Evolutionary conservation across 2,329 filamentous ascomycete species (phyloP), one percentile per base, ranked within the genome.

Genomic region (Cercospora sp.): DNA sequence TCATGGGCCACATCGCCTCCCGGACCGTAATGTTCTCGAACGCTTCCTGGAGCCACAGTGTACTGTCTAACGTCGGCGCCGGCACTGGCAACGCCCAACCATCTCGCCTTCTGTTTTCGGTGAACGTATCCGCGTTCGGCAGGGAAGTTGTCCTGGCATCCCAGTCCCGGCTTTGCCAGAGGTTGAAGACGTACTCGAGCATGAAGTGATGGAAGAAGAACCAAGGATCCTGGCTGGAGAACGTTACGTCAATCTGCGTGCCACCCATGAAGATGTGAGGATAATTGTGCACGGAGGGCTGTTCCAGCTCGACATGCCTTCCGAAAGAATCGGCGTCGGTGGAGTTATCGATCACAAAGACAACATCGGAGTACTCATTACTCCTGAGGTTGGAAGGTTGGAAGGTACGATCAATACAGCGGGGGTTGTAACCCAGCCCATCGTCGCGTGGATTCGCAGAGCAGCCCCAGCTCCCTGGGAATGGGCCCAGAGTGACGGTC

Each of bases 191-290:
- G 1, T 81, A 76, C 67, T 85, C 83, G 31, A 84, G 79, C 77
- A 80, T 80, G 5, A 76, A 76, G 65, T 84, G 83, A 68, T 84
- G 83, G 48, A 80, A 76, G 73, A 79, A 84, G 75, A 84, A 84
- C 30, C 75, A 74, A 7, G 81, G 81, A 59, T 84, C 82, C 16
- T 78, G 80, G 0, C 82, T 81, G 16, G 79, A 81, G 1, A 78
- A 71, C 26, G 69, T 62, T 9, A 73, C 65, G 36, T 73, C 72
- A 58, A 60, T 63, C 26, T 69, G 65, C 26, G 67, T 67, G 45
- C 67, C 67, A 16, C 67, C 67, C 57, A 69, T 57, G 58, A 69
- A 69, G 5, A 69, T 12, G 42, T 69, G 67, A 13, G 67, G 67
- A 9, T 31, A 33, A 42, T 69, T 67, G 57, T 69, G 67, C 33